Evolutionary conservation across 768 basidiomycete genomes (phyloP).

Genomic region (Filobasidium wieringae): DNA sequence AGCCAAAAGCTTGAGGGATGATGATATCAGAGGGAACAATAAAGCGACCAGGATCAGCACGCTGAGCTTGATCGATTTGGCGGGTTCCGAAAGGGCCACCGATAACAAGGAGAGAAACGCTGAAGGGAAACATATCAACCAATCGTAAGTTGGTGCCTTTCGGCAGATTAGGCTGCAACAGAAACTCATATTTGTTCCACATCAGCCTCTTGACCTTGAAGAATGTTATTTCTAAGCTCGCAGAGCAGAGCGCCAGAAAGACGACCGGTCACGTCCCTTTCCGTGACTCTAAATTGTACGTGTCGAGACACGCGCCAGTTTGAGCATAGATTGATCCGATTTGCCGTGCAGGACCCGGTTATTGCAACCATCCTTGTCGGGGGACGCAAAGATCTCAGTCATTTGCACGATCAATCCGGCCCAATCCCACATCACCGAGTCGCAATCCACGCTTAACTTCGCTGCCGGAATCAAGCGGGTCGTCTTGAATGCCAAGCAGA

Average conservation of each 20-base stretch:
- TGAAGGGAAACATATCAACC: slow-evolving; percentile 93
- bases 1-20: slow-evolving; percentile 43
- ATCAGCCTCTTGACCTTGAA: slow-evolving; percentile 77
- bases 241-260: slow-evolving; percentile 56
- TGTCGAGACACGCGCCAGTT: background rate
- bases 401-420: slow-evolving; percentile 93
- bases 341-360: slow-evolving; percentile 51
- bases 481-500: slow-evolving; percentile 77
- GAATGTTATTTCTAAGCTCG: slow-evolving; percentile 79
- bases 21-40: slow-evolving; percentile 37
- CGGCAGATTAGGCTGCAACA: background rate
- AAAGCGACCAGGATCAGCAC: slow-evolving; percentile 36
- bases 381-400: slow-evolving; percentile 89
- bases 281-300: slow-evolving; percentile 75
- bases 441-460: slow-evolving; percentile 76
- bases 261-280: slow-evolving; percentile 76
- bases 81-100: slow-evolving; percentile 92
- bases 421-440: slow-evolving; percentile 62
- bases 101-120: slow-evolving; percentile 89
- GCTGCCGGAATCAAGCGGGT: slow-evolving; percentile 86
- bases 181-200: background rate
- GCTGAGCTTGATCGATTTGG: slow-evolving; percentile 80
- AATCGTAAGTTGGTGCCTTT: slow-evolving; percentile 31
- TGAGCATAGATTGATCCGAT: background rate
- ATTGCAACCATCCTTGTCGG: slow-evolving; percentile 85